Evolutionary conservation across 2,329 filamentous ascomycete genomes (phyloP), one percentile per base, ranked within the genome.

Genomic region (Penicillium oxalicum): DNA sequence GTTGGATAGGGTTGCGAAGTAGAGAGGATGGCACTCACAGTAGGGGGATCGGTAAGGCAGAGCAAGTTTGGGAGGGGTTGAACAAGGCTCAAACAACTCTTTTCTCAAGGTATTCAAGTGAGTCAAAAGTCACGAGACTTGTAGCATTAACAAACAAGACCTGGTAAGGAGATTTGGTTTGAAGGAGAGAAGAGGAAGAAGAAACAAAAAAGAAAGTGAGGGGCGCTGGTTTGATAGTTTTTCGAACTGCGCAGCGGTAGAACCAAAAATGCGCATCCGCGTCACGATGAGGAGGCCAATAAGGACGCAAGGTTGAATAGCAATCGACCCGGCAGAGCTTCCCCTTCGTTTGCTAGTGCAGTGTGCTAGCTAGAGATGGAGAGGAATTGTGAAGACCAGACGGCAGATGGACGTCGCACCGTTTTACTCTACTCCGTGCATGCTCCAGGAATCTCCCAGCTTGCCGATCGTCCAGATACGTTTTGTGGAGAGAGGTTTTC

Each of bases 361-460:
- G 29, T 32, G 56, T 52, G 54, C 47, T 45, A 55, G 60, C 34
- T 45, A 13, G 34, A 36, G 43, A 11, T 18, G 34, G 42, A 4
- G 25, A 38, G 27, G 35, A n/a, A 26, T 28, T 25, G 26, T 25
- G 18, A 44, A 13, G 27, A 39, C 37, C 25, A 33, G 36, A n/a
- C 29, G 25, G 44, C 40, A 38, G 37, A 40, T n/a, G 60, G 60
- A 58, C 55, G 59, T 58, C 58, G 64, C 61, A 57, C 65, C 51
- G 59, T 64, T 32, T 32, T 63, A 66, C 65, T 66, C 67, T 63
- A 60, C 66, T 69, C 66, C 64, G 67, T 69, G 66, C 67, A 69
- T 69, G 64, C 66, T 65, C 64, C 62, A 67, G 62, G 61, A 68
- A 69, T 62, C 60, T 65, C 61, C 58, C 64, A 64, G 56, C 54